Evolutionary conservation across 257 asterid genomes (phyloP).

Genomic region (Solanum virginianum): DNA sequence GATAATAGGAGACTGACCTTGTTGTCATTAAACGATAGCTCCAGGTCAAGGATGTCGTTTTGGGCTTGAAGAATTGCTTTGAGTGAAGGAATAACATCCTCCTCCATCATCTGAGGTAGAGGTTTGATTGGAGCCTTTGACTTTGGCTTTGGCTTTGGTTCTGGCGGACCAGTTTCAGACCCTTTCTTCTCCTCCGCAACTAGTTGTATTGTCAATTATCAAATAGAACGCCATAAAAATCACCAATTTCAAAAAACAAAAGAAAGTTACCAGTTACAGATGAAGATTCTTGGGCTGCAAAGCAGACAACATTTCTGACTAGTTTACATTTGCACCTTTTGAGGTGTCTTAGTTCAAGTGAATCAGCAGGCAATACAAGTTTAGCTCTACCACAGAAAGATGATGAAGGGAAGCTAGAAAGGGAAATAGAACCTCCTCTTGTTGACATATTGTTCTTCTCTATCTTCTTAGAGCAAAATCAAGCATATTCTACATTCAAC

Average conservation of each 20-base stretch:
- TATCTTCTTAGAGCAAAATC: not conserved
- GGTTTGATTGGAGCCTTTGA: slow-evolving; percentile 56
- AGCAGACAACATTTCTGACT: slow-evolving; percentile 3
- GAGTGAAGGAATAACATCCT: slow-evolving; percentile 70
- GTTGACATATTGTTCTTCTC: slow-evolving; percentile 5
- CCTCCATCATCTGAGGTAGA: slow-evolving; percentile 69
- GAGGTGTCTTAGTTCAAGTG: not conserved
- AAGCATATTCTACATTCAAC: not conserved
- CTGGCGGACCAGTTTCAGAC: slow-evolving; percentile 3
- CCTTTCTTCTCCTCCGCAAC: slow-evolving; percentile 54
- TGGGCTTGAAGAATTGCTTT: slow-evolving; percentile 44
- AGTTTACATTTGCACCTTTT: slow-evolving; percentile 1
- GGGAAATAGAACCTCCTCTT: slow-evolving; percentile 14
- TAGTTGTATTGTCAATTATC: slow-evolving; percentile 11
- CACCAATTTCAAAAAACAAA: not conserved
- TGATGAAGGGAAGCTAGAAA: slow-evolving; percentile 19
- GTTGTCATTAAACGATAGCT: slow-evolving; percentile 40
- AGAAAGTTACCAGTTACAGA: slow-evolving; percentile 20
- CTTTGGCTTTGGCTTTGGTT: slow-evolving; percentile 17
- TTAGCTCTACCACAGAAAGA: slow-evolving; percentile 11
- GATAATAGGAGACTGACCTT: slow-evolving; percentile 23
- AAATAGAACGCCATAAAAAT: not conserved
- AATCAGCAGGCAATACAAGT: not conserved
- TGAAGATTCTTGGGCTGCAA: slow-evolving; percentile 23
- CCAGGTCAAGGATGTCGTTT: slow-evolving; percentile 40